A percentile compares a stretch with the other conserved stretches of the same genome.
Conservation (phyloP, 345 rosid genomes). For the Carallia pectinifolia region DNA sequence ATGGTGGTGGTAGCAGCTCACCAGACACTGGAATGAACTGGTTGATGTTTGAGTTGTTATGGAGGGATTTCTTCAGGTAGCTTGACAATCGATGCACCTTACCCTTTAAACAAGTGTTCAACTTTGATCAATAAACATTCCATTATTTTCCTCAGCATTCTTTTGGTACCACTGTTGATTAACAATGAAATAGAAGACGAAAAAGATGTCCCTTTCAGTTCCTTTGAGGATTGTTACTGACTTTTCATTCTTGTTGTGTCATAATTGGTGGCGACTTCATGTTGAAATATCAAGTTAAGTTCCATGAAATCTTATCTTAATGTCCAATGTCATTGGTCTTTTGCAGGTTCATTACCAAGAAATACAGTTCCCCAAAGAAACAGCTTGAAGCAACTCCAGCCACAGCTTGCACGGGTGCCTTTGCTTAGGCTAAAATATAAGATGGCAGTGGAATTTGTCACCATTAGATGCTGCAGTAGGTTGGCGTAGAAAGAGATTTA, state of each 20-base stretch:
- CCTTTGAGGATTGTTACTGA: background rate
- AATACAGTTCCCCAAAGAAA: conserved; percentile 60
- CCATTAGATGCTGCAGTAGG: background rate
- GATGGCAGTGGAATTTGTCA: background rate
- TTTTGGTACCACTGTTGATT: background rate
- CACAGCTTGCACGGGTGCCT: conserved; percentile 65
- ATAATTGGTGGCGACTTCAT: background rate
- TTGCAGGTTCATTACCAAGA: conserved; percentile 83
- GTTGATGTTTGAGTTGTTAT: conserved; percentile 80
- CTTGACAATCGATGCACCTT: background rate
- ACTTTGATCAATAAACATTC: background rate
- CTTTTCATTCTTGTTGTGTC: background rate
- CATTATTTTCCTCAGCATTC: background rate
- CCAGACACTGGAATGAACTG: conserved; percentile 64
- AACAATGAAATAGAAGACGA: background rate
- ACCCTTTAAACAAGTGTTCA: background rate
- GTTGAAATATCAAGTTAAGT: background rate
- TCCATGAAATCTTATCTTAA: background rate
- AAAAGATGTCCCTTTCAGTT: background rate
- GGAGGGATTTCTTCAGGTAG: conserved; percentile 99
- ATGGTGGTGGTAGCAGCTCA: conserved; percentile 35
- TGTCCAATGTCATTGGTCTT: background rate
- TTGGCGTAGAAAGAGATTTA: background rate
- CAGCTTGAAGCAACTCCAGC: conserved; percentile 64
- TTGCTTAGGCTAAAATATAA: conserved; percentile 36